Evolutionary conservation across 148 eudicot species (phyloP).

Genomic region (Silene latifolia): DNA sequence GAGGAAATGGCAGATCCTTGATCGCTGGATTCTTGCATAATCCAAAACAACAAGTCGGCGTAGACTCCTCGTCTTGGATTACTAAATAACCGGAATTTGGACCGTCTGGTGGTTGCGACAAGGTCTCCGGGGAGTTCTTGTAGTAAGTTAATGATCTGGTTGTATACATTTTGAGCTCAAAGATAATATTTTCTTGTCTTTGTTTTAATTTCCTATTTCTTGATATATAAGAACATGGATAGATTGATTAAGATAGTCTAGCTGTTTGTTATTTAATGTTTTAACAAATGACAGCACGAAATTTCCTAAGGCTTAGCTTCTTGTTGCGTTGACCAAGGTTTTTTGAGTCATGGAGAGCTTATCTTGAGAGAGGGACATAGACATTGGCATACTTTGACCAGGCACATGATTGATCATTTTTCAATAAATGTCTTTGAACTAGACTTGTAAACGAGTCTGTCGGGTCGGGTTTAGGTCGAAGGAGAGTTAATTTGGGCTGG

Average conservation of each 20-base stretch:
- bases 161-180: constrained; percentile 27
- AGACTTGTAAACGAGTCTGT: no score
- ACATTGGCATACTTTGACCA: no score
- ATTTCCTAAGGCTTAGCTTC: background rate
- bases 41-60: constrained; percentile 26
- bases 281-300: background rate
- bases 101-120: constrained; percentile 31
- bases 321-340: background rate
- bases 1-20: constrained; percentile 35
- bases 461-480: no score
- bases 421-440: no score
- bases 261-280: no score
- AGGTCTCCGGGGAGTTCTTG: constrained; percentile 24
- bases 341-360: no score
- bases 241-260: background rate
- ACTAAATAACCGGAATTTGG: constrained; percentile 42
- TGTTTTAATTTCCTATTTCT: background rate
- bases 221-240: background rate
- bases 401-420: no score
- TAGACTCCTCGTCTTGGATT: constrained; percentile 33
- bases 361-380: no score
- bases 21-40: constrained; percentile 22
- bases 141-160: constrained; percentile 35
- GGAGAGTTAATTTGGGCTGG: no score
- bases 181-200: background rate